Evolutionary conservation across 2,329 filamentous ascomycete species (phyloP).

Genomic region (Stagonosporopsis vannaccii): DNA sequence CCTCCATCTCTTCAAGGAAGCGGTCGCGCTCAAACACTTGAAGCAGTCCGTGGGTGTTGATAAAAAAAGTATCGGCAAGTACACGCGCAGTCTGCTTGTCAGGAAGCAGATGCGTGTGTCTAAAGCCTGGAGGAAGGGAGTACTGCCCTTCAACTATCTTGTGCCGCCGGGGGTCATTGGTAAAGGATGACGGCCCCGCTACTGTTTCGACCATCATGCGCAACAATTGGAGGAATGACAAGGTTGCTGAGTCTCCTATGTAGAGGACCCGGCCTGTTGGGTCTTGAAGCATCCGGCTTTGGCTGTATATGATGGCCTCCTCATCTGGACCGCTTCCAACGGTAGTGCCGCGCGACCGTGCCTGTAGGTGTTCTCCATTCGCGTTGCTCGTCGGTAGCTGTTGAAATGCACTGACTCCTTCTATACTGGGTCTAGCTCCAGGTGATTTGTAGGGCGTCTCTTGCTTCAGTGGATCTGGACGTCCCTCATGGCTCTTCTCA

Average conservation of each 20-base stretch:
- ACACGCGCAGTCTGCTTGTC: slow-evolving; percentile 62
- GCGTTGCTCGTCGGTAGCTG: slow-evolving; percentile 31
- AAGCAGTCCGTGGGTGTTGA: slow-evolving; percentile 68
- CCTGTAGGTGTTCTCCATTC: slow-evolving; percentile 30
- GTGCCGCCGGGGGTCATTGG: slow-evolving; percentile 63
- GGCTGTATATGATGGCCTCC: slow-evolving; percentile 63
- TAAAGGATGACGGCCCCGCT: slow-evolving; percentile 64
- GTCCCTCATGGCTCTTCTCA: slow-evolving; percentile 12
- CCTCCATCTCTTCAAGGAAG: slow-evolving; percentile 60
- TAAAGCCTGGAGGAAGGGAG: slow-evolving; percentile 55
- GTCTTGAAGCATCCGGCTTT: slow-evolving; percentile 67
- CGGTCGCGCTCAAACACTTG: slow-evolving; percentile 64
- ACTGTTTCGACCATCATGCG: slow-evolving; percentile 66
- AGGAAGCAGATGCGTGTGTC: slow-evolving; percentile 62
- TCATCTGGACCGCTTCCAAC: slow-evolving; percentile 59
- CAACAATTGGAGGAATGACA: slow-evolving; percentile 68
- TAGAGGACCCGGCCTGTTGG: slow-evolving; percentile 65
- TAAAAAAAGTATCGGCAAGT: slow-evolving; percentile 67
- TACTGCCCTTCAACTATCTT: slow-evolving; percentile 65
- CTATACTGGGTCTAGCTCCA: slow-evolving; percentile 32
- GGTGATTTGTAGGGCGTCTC: slow-evolving; percentile 30
- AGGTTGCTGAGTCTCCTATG: slow-evolving; percentile 68
- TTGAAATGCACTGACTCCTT: slow-evolving; percentile 35
- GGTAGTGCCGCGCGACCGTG: slow-evolving; percentile 43
- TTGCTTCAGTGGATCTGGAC: slow-evolving; percentile 23